These are phyloP conservation scores for Clarireedia sp. DNA, from an alignment of 2,329 filamentous ascomycete species.

Conservation along the genomic window DNA sequence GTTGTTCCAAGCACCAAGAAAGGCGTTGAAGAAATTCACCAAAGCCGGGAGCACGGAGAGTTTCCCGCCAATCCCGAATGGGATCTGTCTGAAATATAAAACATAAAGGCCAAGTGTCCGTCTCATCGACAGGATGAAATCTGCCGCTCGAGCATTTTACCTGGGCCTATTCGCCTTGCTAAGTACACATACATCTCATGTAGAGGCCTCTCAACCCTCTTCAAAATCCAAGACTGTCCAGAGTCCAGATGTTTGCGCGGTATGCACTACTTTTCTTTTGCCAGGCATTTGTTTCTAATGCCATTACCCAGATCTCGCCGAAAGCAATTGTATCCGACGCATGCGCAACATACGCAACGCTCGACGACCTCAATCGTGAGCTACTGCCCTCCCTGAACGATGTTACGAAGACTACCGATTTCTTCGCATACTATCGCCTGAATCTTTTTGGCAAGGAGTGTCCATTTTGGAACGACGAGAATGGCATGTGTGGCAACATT, in stretches of 20 bases:
- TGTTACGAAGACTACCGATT: constrained; percentile 82
- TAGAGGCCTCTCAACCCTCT: constrained; percentile 20
- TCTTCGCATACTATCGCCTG: constrained; percentile 94
- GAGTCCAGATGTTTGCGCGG: constrained; percentile 32
- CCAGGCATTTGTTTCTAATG: constrained; percentile 28
- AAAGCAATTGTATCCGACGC: constrained; percentile 86
- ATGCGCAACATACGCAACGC: constrained; percentile 85
- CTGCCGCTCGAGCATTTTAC: constrained; percentile 49
- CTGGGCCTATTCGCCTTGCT: constrained; percentile 54
- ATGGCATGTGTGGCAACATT: constrained; percentile 93
- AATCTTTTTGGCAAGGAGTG: constrained; percentile 93
- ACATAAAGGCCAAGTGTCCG: constrained; percentile 15
- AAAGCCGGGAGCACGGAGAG: neutral
- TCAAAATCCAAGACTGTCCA: constrained; percentile 30
- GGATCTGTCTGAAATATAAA: neutral
- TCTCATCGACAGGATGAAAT: constrained; percentile 37
- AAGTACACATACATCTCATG: constrained; percentile 39
- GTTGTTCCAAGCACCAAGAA: neutral
- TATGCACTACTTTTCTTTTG: constrained; percentile 27
- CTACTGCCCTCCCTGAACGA: constrained; percentile 71
- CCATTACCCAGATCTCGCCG: constrained; percentile 64
- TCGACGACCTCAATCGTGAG: constrained; percentile 73
- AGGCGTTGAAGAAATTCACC: neutral
- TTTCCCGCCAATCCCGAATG: neutral
- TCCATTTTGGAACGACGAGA: constrained; percentile 91